These are phyloP conservation scores for Collybia sp. DNA, from an alignment of 768 basidiomycete species.

Conservation along the genomic window DNA sequence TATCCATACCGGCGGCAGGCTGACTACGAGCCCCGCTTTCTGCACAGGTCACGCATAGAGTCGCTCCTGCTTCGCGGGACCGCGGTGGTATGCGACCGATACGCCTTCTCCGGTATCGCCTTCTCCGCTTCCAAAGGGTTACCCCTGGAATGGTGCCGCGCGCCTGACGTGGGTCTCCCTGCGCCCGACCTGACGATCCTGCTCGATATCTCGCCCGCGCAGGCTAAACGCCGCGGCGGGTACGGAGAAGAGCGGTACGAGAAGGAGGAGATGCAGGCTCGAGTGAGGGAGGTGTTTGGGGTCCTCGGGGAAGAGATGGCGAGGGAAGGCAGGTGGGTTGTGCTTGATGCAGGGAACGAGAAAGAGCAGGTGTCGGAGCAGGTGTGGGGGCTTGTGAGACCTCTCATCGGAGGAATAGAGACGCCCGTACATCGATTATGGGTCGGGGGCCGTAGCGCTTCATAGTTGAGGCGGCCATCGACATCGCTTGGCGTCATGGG, in stretches of 20 bases:
- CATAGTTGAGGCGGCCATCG: no score
- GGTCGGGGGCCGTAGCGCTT: conserved; percentile 19
- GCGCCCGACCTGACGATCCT: conserved; percentile 86
- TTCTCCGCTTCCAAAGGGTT: conserved; percentile 74
- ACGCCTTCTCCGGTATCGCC: conserved; percentile 94
- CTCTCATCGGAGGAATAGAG: conserved; percentile 33
- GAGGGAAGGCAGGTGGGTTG: conserved; percentile 39
- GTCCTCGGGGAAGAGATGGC: conserved; percentile 50
- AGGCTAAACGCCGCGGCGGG: conserved; percentile 65
- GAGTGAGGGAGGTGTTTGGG: conserved; percentile 58
- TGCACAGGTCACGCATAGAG: conserved; percentile 54
- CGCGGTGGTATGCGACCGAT: conserved; percentile 84
- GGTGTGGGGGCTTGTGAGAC: conserved; percentile 49
- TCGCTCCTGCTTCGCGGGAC: conserved; percentile 56
- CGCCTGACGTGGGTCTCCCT: conserved; percentile 85
- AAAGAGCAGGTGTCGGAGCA: conserved; percentile 45
- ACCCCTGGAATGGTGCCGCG: conserved; percentile 77
- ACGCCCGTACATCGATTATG: conserved; percentile 48
- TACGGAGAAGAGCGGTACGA: conserved; percentile 91
- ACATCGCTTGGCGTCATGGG: no score
- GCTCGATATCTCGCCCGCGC: conserved; percentile 73
- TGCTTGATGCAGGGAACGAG: conserved; percentile 52
- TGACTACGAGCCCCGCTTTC: not conserved
- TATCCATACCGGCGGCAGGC: not conserved
- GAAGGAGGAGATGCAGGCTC: conserved; percentile 66